These are phyloP conservation scores for Aspergillus neoniger DNA, from an alignment of 2,329 filamentous ascomycete species.

Conservation along the genomic window DNA sequence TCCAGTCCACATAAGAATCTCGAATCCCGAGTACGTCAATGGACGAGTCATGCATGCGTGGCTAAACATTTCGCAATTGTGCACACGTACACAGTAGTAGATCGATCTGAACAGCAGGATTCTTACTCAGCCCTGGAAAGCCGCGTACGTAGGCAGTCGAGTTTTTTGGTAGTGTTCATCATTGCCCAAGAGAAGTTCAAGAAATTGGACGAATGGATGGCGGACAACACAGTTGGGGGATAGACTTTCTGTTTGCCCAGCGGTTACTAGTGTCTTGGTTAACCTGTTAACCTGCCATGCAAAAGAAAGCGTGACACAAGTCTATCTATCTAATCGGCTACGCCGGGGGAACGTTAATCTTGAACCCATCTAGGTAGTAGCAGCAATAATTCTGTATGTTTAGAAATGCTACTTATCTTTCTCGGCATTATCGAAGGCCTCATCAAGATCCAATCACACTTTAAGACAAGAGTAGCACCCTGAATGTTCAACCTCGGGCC, in stretches of 20 bases:
- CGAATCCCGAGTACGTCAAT: not conserved
- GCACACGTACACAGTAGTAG: not conserved
- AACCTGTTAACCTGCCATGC: too few species aligned
- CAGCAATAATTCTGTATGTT: too few species aligned
- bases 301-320: too few species aligned
- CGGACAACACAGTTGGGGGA: not conserved
- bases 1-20: not conserved
- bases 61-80: not conserved
- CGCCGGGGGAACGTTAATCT: not conserved
- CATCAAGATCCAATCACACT: too few species aligned
- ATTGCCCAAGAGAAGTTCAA: not conserved
- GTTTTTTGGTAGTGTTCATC: not conserved
- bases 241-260: not conserved
- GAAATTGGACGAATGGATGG: not conserved
- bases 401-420: too few species aligned
- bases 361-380: too few species aligned
- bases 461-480: too few species aligned
- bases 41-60: not conserved
- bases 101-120: not conserved
- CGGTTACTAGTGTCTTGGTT: not conserved
- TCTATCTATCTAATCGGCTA: not conserved
- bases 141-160: conserved; percentile 5
- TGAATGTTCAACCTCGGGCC: too few species aligned
- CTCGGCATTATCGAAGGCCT: too few species aligned
- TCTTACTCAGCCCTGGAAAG: not conserved